Conservation (phyloP, 768 basidiomycete genomes). For the Boletus pseudo-olivaceus region DNA sequence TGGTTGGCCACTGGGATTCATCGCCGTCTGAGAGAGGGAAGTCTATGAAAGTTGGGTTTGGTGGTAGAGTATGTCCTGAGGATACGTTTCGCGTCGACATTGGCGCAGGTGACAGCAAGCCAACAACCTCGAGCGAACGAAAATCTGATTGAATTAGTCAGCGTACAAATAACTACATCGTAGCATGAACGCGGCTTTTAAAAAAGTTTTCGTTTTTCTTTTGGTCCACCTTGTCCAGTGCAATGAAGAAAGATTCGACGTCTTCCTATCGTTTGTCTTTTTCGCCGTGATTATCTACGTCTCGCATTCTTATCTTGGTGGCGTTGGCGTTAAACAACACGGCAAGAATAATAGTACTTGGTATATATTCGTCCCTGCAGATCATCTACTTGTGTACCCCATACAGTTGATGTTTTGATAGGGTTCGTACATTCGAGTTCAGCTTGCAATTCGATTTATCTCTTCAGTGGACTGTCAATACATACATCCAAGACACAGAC, state of each 20-base stretch:
- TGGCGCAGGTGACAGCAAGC: slow-evolving; percentile 1
- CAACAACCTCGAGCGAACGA: not conserved
- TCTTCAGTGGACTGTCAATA: not conserved
- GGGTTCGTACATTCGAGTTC: slow-evolving; percentile 20
- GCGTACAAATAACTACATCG: slow-evolving; percentile 1
- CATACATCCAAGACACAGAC: not conserved
- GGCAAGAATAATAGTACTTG: slow-evolving; percentile 44
- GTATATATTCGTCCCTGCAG: slow-evolving; percentile 42
- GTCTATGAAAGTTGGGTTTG: slow-evolving; percentile 52
- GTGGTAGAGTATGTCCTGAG: slow-evolving; percentile 38
- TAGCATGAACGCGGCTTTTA: not conserved
- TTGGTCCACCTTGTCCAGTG: not conserved
- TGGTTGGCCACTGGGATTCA: slow-evolving; percentile 49
- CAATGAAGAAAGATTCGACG: not conserved
- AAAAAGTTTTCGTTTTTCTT: no score
- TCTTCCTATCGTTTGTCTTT: not conserved
- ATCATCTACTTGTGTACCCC: slow-evolving; percentile 53
- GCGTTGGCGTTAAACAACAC: slow-evolving; percentile 68
- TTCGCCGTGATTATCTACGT: slow-evolving; percentile 64
- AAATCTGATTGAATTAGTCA: slow-evolving; percentile 15
- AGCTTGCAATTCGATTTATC: not conserved
- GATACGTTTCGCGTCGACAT: slow-evolving; percentile 23
- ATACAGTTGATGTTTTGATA: slow-evolving; percentile 38
- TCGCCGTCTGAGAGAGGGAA: slow-evolving; percentile 65
- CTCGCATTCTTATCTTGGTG: slow-evolving; percentile 39